A percentile compares a stretch with the other conserved stretches of the same genome.
Evolutionary conservation across 75 land plant genomes (phyloP).

Genomic region (Pinus albicaulis): DNA sequence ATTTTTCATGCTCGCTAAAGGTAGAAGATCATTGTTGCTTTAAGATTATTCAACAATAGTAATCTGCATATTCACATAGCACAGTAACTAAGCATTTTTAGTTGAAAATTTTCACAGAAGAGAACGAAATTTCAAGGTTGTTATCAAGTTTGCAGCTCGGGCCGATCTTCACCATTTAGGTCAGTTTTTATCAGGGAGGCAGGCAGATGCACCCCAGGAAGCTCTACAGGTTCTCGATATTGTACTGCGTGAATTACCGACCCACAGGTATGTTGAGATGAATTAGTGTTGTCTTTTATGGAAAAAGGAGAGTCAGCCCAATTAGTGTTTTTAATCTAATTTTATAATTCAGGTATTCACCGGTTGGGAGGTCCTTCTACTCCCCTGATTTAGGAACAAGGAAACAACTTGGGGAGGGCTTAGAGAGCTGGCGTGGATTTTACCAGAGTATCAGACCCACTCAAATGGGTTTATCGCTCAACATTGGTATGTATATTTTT

Average conservation of each 20-base stretch:
- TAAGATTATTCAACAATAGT: too few species aligned
- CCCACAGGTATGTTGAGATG: conserved; percentile 45
- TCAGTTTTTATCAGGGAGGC: conserved; percentile 78
- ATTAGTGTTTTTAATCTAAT: neutral
- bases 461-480: conserved; percentile 96
- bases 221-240: conserved; percentile 96
- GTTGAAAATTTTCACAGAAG: conserved; percentile 40
- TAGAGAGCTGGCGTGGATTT: conserved; percentile 98
- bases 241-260: conserved; percentile 91
- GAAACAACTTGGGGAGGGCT: conserved; percentile 83
- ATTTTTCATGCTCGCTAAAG: too few species aligned
- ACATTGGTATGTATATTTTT: conserved; percentile 61
- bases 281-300: neutral
- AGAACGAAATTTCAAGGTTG: conserved; percentile 74
- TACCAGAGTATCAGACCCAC: conserved; percentile 98
- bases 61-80: neutral
- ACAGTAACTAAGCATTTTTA: neutral
- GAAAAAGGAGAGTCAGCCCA: neutral
- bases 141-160: conserved; percentile 91
- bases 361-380: conserved; percentile 94
- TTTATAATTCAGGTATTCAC: conserved; percentile 60
- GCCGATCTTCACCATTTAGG: conserved; percentile 94
- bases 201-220: conserved; percentile 98
- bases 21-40: too few species aligned
- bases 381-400: conserved; percentile 82